Conservation (phyloP, 1,139 yeast genomes). For the Candida mesenterica region DNA sequence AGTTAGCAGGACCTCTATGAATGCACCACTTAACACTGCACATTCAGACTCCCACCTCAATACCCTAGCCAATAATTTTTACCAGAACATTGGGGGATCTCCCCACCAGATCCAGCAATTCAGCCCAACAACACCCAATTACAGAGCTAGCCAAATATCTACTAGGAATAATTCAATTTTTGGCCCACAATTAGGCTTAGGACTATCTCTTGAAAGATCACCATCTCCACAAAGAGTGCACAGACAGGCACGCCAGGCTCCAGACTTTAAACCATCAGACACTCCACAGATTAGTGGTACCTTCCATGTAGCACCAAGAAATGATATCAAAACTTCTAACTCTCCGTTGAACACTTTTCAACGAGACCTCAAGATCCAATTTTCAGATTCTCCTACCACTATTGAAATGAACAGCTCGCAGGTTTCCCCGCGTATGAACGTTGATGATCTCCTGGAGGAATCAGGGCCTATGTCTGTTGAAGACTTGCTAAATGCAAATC, state of each 20-base stretch:
- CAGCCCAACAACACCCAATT: conserved; percentile 1
- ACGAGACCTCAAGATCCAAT: no score
- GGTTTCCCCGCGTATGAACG: conserved; percentile 9
- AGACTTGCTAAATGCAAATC: conserved; percentile 23
- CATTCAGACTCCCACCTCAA: conserved; percentile 1
- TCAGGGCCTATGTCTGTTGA: conserved; percentile 17
- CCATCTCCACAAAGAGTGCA: not conserved
- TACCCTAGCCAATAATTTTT: not conserved
- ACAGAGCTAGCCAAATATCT: not conserved
- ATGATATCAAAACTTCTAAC: not conserved
- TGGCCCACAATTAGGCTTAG: not conserved
- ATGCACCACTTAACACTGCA: no score
- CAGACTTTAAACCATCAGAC: no score
- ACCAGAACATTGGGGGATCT: not conserved
- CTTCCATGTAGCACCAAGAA: not conserved
- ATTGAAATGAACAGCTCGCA: conserved; percentile 15
- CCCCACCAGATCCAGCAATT: not conserved
- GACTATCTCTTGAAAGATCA: not conserved
- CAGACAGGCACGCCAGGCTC: no score
- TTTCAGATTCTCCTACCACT: conserved; percentile 17
- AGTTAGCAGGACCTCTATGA: no score
- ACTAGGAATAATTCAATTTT: conserved; percentile 1
- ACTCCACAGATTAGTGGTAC: not conserved
- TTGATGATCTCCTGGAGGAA: conserved; percentile 7
- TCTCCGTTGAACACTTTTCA: no score